phyloP scores from a whole-genome alignment of 2,329 filamentous ascomycete species.

The Claviceps sp. region DNA sequence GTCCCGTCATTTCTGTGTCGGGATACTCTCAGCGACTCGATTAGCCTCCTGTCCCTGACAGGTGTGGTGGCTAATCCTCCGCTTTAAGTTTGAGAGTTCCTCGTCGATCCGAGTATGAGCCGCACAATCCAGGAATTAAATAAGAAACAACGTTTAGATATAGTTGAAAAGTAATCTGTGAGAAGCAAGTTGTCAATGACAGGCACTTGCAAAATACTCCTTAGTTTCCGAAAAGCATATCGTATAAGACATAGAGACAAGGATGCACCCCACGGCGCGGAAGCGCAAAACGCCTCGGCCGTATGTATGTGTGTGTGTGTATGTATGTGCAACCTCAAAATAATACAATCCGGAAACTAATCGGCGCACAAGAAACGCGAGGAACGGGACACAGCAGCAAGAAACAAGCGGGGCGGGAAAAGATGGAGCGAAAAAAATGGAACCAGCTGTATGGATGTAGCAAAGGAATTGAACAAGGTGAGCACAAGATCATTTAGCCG shows the following conservation, averaged over 20 bases:
- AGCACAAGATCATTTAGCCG: not conserved
- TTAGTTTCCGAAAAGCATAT: not conserved
- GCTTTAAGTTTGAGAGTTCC: too few species aligned
- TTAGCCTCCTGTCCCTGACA: too few species aligned
- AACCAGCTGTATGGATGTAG: not conserved
- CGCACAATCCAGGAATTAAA: too few species aligned
- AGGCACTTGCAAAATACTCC: not conserved
- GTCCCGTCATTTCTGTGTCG: not conserved
- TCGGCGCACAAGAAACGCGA: not conserved
- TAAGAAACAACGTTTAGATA: not conserved
- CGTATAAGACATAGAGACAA: not conserved
- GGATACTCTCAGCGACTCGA: not conserved
- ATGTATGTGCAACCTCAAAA: too few species aligned
- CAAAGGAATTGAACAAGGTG: not conserved
- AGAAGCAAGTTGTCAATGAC: not conserved
- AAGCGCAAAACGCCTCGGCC: not conserved
- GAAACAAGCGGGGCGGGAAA: not conserved
- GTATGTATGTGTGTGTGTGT: too few species aligned
- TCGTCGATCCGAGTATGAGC: too few species aligned
- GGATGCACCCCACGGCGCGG: too few species aligned
- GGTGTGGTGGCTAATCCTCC: too few species aligned
- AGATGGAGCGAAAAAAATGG: not conserved
- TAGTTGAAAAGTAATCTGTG: not conserved
- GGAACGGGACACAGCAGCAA: not conserved
- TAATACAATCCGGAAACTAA: not conserved